phyloP scores from a whole-genome alignment of 768 basidiomycete genomes.

The Leccinum subgranulosum region DNA sequence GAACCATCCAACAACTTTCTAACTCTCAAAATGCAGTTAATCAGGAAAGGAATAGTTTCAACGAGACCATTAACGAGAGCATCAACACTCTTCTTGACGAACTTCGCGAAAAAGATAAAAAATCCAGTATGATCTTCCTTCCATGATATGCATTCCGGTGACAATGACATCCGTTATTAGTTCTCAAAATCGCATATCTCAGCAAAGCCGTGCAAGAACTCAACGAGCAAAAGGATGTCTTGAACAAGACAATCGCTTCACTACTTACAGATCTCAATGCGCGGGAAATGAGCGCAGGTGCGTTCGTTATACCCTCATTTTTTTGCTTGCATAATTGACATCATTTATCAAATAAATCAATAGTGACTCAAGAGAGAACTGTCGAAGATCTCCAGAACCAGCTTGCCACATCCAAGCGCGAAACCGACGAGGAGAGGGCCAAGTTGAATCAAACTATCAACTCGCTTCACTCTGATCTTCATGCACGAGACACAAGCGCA shows the following conservation, averaged over 20 bases:
- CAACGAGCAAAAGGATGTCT: not conserved
- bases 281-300: not conserved
- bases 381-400: not conserved
- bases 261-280: not conserved
- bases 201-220: not conserved
- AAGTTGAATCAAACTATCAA: not conserved
- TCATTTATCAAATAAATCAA: not conserved
- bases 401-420: not conserved
- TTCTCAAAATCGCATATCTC: not conserved
- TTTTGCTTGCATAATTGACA: not conserved
- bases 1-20: not conserved
- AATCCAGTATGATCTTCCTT: not conserved
- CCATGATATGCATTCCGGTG: not conserved
- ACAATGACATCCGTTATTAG: not conserved
- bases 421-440: not conserved
- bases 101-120: not conserved
- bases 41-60: not conserved
- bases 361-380: not conserved
- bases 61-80: not conserved
- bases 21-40: not conserved
- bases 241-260: not conserved
- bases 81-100: not conserved
- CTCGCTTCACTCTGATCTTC: not conserved
- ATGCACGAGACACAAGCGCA: not conserved
- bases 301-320: not conserved